phyloP scores from a whole-genome alignment of 208 protist genomes.

The Acanthamoeba sp. region DNA sequence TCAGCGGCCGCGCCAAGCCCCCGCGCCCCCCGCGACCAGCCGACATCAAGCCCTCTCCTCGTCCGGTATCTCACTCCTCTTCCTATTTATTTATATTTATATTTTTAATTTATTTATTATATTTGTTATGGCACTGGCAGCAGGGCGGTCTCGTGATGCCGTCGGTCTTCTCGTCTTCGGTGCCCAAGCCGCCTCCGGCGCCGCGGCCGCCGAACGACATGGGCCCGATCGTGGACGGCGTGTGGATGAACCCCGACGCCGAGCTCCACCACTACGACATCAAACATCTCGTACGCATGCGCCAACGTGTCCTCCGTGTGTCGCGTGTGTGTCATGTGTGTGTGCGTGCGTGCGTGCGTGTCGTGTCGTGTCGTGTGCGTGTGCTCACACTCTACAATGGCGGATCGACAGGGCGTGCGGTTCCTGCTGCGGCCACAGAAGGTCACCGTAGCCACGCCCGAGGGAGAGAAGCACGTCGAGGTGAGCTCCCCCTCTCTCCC shows the following conservation, averaged over 20 bases:
- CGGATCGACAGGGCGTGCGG: constrained; percentile 14
- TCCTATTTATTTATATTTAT: not conserved
- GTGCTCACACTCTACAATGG: no score
- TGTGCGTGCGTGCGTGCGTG: no score
- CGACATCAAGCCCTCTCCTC: not conserved
- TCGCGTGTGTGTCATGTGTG: no score
- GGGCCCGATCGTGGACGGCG: constrained; percentile 23
- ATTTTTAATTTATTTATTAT: not conserved
- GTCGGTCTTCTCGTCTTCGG: not conserved
- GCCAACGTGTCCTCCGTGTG: no score
- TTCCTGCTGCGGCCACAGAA: constrained; percentile 65
- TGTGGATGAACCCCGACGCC: constrained; percentile 61
- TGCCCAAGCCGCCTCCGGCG: constrained; percentile 41
- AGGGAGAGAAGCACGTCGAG: constrained; percentile 40
- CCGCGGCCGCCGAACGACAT: constrained; percentile 34
- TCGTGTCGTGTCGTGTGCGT: not conserved
- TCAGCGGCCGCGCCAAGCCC: not conserved
- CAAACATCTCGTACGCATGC: constrained; percentile 1
- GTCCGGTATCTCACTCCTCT: not conserved
- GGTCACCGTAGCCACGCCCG: constrained; percentile 8
- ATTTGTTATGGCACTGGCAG: not conserved
- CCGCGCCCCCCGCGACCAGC: no score
- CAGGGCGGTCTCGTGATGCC: not conserved
- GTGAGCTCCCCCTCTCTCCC: not conserved
- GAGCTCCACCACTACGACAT: constrained; percentile 63